Base-by-base conservation (phyloP, 2,329 filamentous ascomycete species). In the Nigrospora oryzae region DNA sequence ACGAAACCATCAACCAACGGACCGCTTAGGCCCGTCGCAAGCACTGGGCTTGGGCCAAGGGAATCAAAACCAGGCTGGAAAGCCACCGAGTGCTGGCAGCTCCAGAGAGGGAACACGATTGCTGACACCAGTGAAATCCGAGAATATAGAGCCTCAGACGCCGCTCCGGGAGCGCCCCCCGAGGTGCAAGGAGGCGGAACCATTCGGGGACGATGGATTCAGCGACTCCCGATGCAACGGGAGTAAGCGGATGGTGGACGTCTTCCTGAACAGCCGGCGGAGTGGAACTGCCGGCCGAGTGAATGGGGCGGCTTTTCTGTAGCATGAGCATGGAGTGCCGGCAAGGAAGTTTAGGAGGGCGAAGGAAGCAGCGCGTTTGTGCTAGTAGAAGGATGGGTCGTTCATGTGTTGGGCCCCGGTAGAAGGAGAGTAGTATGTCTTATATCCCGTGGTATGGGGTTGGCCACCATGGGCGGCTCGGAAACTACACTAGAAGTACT, bases 201-300 rank as follows among this genome's bases (percentile, higher is more conserved):
- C 30, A 1, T 44, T 54, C 12, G 46, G 53, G 13, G 47, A 46
- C 16, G 41, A 44, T 4, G 47, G 47, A 16, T 47, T 40, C 10
- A 5, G 17, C 3, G 47, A 42, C 11, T n/a, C 59, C 0, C 66
- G 69, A 46, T 57, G 56, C 0, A 56, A 67, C 47, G 70, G 70
- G 3, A 73, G 73, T 51, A 69, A 69, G 56, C 63, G 63, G 36
- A 77, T 79, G 70, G 74, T 79, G 8, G 74, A 79, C 43, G 47
- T 71, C 40, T 78, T 79, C 53, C 59, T 79, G 28, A 75, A 63
- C 47, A 74, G 67, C 39, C 65, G 74, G 15, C 64, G 69, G 14
- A 69, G 58, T 48, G 63, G 65, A 12, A 65, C 69, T 34, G 56
- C 61, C 19, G 66, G 65, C 12, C 65, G 61, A 40, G 62, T 63